Evolutionary conservation across 352 stramenopile species (phyloP), one percentile per base, ranked within the genome.

Genomic region (Phytophthora litchii): DNA sequence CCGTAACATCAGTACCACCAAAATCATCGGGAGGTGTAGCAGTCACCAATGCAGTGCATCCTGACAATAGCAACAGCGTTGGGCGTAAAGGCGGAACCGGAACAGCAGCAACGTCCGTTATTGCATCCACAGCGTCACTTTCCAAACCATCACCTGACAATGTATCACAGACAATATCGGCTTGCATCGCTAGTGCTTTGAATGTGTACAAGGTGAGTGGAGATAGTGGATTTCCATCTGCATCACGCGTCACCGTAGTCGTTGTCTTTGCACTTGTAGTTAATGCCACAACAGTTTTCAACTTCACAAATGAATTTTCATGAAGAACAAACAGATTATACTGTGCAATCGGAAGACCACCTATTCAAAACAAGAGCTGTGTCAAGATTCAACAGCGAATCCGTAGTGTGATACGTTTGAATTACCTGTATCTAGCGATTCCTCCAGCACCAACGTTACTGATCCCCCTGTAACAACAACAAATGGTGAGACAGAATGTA

Each of bases 401-500:
- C 23, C 5, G 23, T 27, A 27, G 23, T 27, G 23, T 27, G 23
- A 27, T 27, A 27, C 5, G 23, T 27, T 27, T 27, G 23, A 16
- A 20, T 17, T 67, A 78, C 73, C 74, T 63, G 74, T 75, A 51
- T 80, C 58, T n/a, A 83, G 44, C 2, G 74, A 71, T 20, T 74
- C 64, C 13, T 58, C 25, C 25, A 83, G 21, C 20, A 63, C 1
- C 45, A 81, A 44, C 5, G 53, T 58, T 27, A 81, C 57, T 0
- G 74, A 72, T 43, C 74, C 71, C 6, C 71, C 74, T 80, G 50
- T 0, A 37, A 14, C 25, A 32, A 25, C 25, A 21, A 64, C 10
- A 36, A 16, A 8, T 42, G 16, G 42, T 34, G 3, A 41, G 11
- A 53, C 14, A 20, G n/a, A 20, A 14, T 37, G 40, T 9, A 34